A percentile compares a stretch with the other conserved stretches of the same genome.
Evolutionary conservation across 169 alveolate genomes (phyloP).

Genomic region (Eimeria tenella): DNA sequence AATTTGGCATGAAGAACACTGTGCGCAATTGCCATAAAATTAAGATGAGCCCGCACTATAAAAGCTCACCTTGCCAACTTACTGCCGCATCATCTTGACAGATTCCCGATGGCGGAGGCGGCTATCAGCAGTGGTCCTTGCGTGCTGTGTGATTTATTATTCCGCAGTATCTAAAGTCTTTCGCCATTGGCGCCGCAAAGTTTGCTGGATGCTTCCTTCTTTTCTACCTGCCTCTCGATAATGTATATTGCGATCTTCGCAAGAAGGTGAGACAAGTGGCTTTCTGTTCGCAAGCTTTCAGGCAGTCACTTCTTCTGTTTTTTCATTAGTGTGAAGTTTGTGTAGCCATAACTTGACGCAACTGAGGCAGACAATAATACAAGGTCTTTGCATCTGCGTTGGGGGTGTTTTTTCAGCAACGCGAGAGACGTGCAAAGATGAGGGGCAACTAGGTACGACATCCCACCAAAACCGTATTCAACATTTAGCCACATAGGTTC

Average conservation of each 20-base stretch:
- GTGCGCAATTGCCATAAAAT: neutral
- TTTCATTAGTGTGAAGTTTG: too few species aligned
- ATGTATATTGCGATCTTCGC: constrained; percentile 57
- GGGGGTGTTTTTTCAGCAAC: constrained; percentile 52
- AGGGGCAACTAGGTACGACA: constrained; percentile 15
- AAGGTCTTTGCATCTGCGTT: neutral
- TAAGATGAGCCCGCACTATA: too few species aligned
- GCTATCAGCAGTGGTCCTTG: neutral
- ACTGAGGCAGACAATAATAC: too few species aligned
- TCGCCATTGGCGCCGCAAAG: constrained; percentile 62
- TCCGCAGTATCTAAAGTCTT: constrained; percentile 42
- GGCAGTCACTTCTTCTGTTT: too few species aligned
- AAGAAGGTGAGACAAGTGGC: constrained; percentile 8
- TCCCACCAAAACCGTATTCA: neutral
- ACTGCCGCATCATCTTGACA: too few species aligned
- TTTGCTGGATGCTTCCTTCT: constrained; percentile 47
- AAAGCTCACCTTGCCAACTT: too few species aligned
- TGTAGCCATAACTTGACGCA: too few species aligned
- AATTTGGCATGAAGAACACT: constrained; percentile 46
- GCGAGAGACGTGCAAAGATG: constrained; percentile 44
- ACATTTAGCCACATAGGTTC: too few species aligned
- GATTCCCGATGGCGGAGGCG: too few species aligned
- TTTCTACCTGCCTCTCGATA: constrained; percentile 58
- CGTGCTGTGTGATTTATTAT: neutral
- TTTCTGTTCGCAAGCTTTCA: too few species aligned